Conservation (phyloP, 1,139 yeast genomes). For the Blastobotrys capitulatus region DNA sequence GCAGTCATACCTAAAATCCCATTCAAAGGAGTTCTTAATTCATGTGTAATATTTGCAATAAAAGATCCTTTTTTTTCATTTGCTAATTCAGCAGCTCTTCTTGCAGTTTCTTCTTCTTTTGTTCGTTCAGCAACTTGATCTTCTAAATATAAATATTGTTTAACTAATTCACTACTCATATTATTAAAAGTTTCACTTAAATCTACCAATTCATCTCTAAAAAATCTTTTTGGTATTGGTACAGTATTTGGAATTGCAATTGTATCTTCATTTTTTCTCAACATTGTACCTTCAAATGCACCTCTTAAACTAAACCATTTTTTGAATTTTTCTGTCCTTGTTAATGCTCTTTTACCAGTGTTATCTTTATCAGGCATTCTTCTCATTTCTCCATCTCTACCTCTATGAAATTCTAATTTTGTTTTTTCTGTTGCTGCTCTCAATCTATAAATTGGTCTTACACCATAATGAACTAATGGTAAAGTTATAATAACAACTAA, state of each 20-base stretch:
- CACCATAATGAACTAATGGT: constrained; percentile 80
- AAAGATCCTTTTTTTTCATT: constrained; percentile 93
- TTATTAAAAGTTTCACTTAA: constrained; percentile 83
- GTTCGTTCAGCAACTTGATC: constrained; percentile 88
- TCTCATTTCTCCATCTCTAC: neutral
- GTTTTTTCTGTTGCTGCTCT: constrained; percentile 77
- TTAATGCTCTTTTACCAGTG: neutral
- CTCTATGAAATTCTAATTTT: constrained; percentile 26
- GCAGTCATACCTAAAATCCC: constrained; percentile 97
- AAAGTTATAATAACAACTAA: constrained; percentile 69
- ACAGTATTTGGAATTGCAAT: constrained; percentile 38
- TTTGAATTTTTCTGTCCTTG: neutral
- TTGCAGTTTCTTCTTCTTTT: constrained; percentile 80
- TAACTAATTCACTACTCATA: constrained; percentile 82
- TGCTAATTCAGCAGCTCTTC: constrained; percentile 86
- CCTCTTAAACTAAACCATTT: constrained; percentile 1
- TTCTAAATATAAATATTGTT: constrained; percentile 78
- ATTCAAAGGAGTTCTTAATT: constrained; percentile 87
- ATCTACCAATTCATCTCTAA: constrained; percentile 83
- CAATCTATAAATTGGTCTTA: constrained; percentile 72
- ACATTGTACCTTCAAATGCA: neutral
- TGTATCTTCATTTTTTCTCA: neutral
- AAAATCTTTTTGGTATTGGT: constrained; percentile 50
- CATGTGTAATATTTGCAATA: constrained; percentile 94
- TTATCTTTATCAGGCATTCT: neutral